A percentile compares a stretch with the other conserved stretches of the same genome.
Conservation (phyloP, 495 filamentous ascomycete species). For the Aspergillus funiculosus region DNA sequence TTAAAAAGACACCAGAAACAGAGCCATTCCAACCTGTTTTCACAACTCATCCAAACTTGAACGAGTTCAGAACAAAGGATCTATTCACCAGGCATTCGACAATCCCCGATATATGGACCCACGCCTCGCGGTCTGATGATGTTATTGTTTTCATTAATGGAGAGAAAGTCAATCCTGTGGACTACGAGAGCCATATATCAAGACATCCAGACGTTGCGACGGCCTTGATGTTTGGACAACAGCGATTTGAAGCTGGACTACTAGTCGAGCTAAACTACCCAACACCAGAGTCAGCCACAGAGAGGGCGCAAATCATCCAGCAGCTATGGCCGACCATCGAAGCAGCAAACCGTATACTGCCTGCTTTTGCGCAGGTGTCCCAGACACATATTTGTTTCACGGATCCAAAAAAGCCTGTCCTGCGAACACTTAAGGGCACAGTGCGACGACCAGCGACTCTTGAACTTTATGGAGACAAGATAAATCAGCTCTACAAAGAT, state of each 20-base stretch:
- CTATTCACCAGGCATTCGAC: constrained; percentile 7
- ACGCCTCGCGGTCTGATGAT: constrained; percentile 9
- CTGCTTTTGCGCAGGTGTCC: constrained; percentile 2
- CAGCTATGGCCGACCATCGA: neutral
- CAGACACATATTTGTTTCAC: constrained; percentile 7
- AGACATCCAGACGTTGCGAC: neutral
- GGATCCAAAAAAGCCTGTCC: neutral
- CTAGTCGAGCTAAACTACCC: neutral
- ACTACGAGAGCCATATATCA: constrained; percentile 7
- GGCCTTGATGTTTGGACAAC: constrained; percentile 1
- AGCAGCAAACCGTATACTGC: constrained; percentile 1
- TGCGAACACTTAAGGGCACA: constrained; percentile 2
- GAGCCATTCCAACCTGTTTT: constrained; percentile 8
- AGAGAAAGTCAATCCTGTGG: constrained; percentile 9
- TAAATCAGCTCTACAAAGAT: neutral
- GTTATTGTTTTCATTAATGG: constrained; percentile 7
- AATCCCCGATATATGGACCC: constrained; percentile 9
- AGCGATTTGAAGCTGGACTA: constrained; percentile 2
- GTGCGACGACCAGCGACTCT: neutral
- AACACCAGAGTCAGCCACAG: neutral
- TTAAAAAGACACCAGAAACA: constrained; percentile 4
- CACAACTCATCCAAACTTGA: neutral
- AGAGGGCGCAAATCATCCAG: neutral
- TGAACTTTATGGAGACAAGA: constrained; percentile 1
- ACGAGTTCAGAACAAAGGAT: constrained; percentile 6